A percentile compares a stretch with the other conserved stretches of the same genome.
These are phyloP conservation scores for Eucalyptus tenuipes DNA, from an alignment of 345 rosid species.

Conservation along the genomic window DNA sequence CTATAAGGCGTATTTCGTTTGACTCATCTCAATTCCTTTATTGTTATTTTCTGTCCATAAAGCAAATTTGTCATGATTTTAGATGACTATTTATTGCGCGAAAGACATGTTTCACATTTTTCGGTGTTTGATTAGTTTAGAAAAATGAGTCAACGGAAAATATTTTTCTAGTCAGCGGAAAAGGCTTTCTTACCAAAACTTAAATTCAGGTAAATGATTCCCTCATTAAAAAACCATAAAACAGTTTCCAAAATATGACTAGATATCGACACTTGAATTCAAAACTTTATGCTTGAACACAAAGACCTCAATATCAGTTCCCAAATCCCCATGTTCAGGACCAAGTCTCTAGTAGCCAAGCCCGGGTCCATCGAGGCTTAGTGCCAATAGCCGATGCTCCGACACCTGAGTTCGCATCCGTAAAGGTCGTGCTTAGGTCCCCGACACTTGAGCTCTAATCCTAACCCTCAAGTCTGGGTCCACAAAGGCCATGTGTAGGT, in stretches of 20 bases:
- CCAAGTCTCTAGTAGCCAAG: neutral
- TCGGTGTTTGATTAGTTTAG: neutral
- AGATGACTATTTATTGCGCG: neutral
- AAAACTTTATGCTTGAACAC: neutral
- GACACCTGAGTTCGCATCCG: rapidly evolving
- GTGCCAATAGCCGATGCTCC: neutral
- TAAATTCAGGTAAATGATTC: neutral
- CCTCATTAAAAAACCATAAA: neutral
- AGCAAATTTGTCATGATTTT: neutral
- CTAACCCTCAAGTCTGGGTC: neutral
- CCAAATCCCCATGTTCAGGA: neutral
- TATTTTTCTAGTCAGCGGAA: neutral
- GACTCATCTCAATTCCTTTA: neutral
- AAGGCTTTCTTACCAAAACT: neutral
- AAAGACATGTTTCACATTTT: neutral
- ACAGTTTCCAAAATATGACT: rapidly evolving
- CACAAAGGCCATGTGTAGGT: neutral
- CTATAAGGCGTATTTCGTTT: neutral
- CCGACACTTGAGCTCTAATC: neutral
- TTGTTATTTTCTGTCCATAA: neutral
- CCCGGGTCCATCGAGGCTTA: neutral
- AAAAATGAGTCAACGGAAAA: neutral
- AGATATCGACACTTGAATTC: too few species aligned
- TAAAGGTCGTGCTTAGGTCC: neutral
- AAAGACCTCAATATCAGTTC: neutral